These are phyloP conservation scores for Sideroxylon spinosum DNA, from an alignment of 179 eudicot species.

Conservation along the genomic window DNA sequence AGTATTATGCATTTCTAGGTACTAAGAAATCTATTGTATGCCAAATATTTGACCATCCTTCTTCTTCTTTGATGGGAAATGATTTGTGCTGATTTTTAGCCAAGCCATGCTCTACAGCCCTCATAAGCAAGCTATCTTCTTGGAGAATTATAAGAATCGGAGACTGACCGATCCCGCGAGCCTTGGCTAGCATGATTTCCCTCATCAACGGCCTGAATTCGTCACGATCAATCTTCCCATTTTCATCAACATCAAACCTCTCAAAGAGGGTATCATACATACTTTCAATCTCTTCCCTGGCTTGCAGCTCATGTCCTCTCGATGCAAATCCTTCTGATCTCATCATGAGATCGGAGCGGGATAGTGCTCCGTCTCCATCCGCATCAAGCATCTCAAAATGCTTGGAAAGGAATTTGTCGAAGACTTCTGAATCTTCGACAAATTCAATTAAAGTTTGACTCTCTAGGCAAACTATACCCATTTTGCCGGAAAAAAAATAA, in stretches of 20 bases:
- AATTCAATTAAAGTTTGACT: constrained; percentile 36
- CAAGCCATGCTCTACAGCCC: constrained; percentile 39
- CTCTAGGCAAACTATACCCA: constrained; percentile 37
- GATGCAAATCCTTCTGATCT: constrained; percentile 6
- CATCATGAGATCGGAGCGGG: constrained; percentile 26
- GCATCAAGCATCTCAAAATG: constrained; percentile 35
- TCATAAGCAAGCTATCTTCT: constrained; percentile 47
- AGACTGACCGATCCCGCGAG: constrained; percentile 48
- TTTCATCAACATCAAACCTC: constrained; percentile 29
- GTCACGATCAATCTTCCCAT: constrained; percentile 30
- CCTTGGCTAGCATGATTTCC: constrained; percentile 52
- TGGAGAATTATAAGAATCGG: constrained; percentile 42
- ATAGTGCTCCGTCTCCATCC: constrained; percentile 33
- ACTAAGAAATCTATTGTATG: no score
- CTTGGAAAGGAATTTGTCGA: constrained; percentile 34
- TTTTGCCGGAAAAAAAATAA: background rate
- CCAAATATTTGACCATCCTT: no score
- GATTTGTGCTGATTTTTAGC: background rate
- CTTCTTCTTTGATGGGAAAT: no score
- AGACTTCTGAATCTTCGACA: constrained; percentile 27
- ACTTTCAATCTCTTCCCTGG: constrained; percentile 25
- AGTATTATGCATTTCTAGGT: no score
- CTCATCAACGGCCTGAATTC: constrained; percentile 35
- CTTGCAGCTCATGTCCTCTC: constrained; percentile 23
- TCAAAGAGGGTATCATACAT: constrained; percentile 32